Conservation (phyloP, 495 filamentous ascomycete species). For the Hypomontagnella submonticulosa region DNA sequence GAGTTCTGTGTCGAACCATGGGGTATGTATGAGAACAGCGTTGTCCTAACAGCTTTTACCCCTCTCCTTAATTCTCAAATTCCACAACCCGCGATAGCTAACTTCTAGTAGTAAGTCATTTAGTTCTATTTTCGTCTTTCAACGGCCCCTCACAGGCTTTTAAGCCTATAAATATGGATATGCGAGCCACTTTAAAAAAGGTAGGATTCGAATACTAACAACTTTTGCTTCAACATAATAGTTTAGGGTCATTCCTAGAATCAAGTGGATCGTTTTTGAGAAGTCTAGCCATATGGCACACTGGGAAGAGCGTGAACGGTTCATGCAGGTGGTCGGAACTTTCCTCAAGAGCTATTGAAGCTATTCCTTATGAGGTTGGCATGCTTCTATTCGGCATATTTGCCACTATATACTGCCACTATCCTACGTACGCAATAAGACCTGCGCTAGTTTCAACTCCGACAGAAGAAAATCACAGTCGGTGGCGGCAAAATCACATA, state of each 20-base stretch:
- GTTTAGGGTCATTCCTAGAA: constrained; percentile 53
- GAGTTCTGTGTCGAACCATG: constrained; percentile 54
- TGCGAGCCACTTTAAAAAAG: neutral
- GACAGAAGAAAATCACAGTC: too few species aligned
- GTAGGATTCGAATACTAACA: neutral
- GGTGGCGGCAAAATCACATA: too few species aligned
- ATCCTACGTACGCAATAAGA: too few species aligned
- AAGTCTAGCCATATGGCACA: constrained; percentile 60
- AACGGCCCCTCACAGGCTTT: neutral
- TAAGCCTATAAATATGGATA: neutral
- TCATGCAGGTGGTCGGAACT: constrained; percentile 35
- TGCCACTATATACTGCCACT: too few species aligned
- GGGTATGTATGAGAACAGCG: constrained; percentile 4
- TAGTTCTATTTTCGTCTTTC: neutral
- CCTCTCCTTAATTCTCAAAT: neutral
- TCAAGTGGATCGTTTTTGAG: constrained; percentile 60
- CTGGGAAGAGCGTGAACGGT: constrained; percentile 58
- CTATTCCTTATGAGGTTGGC: neutral
- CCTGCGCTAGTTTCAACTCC: too few species aligned
- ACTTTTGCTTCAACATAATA: neutral
- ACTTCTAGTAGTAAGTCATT: too few species aligned
- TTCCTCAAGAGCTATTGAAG: constrained; percentile 10
- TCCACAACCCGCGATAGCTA: too few species aligned
- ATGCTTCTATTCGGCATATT: too few species aligned
- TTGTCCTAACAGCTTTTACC: neutral